These are phyloP conservation scores for Seminavis robusta DNA, from an alignment of 108 stramenopile species.

Conservation along the genomic window DNA sequence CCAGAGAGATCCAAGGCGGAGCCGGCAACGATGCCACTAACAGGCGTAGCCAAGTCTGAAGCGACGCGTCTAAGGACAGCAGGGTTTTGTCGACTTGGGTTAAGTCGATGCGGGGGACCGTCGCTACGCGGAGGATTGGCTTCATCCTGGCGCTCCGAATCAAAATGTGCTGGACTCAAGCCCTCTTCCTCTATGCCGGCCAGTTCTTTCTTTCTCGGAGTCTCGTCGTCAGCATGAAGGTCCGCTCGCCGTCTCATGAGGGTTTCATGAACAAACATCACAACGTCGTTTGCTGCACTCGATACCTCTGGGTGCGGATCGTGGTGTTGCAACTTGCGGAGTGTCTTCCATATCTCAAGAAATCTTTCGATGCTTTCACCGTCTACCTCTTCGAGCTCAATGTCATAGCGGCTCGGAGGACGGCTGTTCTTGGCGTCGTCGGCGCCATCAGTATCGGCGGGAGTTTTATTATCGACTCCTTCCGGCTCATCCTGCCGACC, in stretches of 20 bases:
- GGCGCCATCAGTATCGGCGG: too few relatives aligned
- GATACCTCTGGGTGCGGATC: constrained; percentile 80
- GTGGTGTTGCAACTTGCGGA: constrained; percentile 53
- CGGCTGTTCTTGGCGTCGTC: too few relatives aligned
- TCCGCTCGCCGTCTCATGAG: constrained; percentile 40
- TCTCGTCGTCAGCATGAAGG: constrained; percentile 12
- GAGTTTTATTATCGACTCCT: too few relatives aligned
- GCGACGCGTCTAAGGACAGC: background rate
- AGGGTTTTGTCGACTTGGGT: background rate
- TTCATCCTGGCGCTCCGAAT: background rate
- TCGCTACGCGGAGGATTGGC: constrained; percentile 7
- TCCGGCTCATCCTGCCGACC: too few relatives aligned
- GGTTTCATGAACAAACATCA: constrained; percentile 70
- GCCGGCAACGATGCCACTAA: background rate
- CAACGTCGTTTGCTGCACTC: constrained; percentile 54
- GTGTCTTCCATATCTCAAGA: constrained; percentile 60
- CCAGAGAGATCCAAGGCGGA: too few relatives aligned
- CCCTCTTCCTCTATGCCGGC: constrained; percentile 44
- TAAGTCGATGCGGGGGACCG: constrained; percentile 16
- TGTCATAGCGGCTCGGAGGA: too few relatives aligned
- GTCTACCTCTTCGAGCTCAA: too few relatives aligned
- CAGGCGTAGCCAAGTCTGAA: background rate
- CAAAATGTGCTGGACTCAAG: background rate
- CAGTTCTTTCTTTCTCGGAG: constrained; percentile 3
- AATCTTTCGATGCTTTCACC: constrained; percentile 43